Percentiles rank a stretch among this genome's conserved stretches.
Conservation (phyloP, 352 stramenopile species). For the Globisporangium irregulare region DNA sequence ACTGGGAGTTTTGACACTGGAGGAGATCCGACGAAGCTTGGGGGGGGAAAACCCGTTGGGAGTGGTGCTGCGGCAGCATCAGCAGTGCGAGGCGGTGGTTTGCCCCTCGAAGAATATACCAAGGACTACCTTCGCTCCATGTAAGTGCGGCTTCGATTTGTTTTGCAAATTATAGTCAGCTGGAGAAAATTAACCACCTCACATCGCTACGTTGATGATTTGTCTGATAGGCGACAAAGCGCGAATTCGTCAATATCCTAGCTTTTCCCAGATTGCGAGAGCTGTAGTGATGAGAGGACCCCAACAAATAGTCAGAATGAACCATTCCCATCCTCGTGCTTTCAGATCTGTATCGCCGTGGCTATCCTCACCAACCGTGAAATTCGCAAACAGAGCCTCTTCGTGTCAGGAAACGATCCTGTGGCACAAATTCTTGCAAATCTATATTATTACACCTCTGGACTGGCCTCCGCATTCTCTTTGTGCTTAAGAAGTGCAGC, state of each 20-base stretch:
- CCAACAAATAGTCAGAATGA: neutral
- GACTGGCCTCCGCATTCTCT: too few relatives aligned
- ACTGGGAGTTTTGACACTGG: neutral
- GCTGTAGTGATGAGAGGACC: neutral
- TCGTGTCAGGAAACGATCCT: neutral
- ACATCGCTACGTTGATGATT: neutral
- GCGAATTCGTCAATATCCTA: slow-evolving; percentile 5
- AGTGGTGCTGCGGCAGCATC: slow-evolving; percentile 41
- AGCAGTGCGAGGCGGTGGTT: slow-evolving; percentile 27
- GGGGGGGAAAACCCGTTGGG: slow-evolving; percentile 20
- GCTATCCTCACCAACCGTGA: neutral
- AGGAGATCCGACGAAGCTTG: neutral
- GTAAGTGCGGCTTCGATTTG: slow-evolving; percentile 18
- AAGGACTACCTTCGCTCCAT: slow-evolving; percentile 52
- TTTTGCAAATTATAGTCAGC: neutral
- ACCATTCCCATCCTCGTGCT: neutral
- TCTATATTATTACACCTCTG: too few relatives aligned
- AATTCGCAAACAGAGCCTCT: neutral
- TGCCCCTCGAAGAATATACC: slow-evolving; percentile 50
- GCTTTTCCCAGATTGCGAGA: neutral
- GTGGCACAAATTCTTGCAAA: too few relatives aligned
- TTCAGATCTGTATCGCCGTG: neutral
- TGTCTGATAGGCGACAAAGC: slow-evolving; percentile 5
- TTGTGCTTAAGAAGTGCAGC: too few relatives aligned
- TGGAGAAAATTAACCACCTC: neutral